phyloP scores from a whole-genome alignment of 2,329 filamentous ascomycete species.

The Microdochium paspali region DNA sequence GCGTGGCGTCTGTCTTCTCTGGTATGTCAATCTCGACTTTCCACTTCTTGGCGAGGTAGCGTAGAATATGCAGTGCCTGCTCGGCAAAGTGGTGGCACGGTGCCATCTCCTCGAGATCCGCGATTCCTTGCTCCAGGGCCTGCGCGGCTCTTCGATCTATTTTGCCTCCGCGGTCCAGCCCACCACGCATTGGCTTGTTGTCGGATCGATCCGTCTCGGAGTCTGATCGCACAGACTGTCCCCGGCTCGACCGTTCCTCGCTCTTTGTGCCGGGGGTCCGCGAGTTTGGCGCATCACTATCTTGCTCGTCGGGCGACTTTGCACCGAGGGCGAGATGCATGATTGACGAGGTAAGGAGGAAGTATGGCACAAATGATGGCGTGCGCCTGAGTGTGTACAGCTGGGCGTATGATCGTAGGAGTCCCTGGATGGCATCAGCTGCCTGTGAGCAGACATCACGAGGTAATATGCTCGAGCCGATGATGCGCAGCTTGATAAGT shows the following conservation, averaged over 20 bases:
- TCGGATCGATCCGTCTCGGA: neutral
- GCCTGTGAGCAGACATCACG: constrained; percentile 57
- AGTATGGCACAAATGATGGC: constrained; percentile 52
- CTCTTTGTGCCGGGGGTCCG: constrained; percentile 4
- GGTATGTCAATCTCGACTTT: constrained; percentile 40
- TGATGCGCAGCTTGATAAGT: constrained; percentile 54
- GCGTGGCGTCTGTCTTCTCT: constrained; percentile 11
- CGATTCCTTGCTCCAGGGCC: constrained; percentile 42
- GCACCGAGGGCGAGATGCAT: constrained; percentile 49
- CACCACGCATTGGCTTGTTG: neutral
- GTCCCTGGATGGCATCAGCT: constrained; percentile 47
- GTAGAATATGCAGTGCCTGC: constrained; percentile 51
- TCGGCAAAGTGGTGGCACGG: constrained; percentile 52
- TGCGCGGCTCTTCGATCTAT: no score
- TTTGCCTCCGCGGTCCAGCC: no score
- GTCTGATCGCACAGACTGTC: neutral
- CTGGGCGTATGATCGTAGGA: constrained; percentile 46
- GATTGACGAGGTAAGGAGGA: constrained; percentile 51
- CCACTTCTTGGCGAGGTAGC: constrained; percentile 50
- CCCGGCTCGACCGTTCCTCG: neutral
- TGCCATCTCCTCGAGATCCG: constrained; percentile 51
- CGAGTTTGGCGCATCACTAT: constrained; percentile 10
- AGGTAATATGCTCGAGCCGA: constrained; percentile 53
- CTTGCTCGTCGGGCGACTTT: constrained; percentile 8
- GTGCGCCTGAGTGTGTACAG: constrained; percentile 49